Evolutionary conservation across 371 early-diverging fungal genomes (phyloP).

Genomic region (Mucor circinelloides): DNA sequence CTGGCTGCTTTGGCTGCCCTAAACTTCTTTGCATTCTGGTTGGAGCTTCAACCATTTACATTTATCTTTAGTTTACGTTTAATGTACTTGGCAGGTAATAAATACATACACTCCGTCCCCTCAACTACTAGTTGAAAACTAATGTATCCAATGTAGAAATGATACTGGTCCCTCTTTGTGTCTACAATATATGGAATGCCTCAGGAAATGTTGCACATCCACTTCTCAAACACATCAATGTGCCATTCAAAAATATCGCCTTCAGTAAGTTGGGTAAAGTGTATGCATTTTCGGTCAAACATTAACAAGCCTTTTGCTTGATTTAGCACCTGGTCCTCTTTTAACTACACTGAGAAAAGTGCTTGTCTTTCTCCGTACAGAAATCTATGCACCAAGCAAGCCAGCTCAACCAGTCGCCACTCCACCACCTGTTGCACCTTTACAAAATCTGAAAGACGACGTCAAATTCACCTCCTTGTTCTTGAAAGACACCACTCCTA

Average conservation of each 20-base stretch:
- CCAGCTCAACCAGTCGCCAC: neutral
- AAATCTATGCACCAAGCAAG: neutral
- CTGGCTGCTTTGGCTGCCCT: neutral
- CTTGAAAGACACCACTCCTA: neutral
- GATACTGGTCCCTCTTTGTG: neutral
- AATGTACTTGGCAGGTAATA: neutral
- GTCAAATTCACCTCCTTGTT: neutral
- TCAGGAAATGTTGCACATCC: neutral
- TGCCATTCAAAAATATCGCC: neutral
- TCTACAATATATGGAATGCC: conserved; percentile 1
- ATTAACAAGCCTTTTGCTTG: neutral
- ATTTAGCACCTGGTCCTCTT: conserved; percentile 6
- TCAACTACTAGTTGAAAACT: neutral
- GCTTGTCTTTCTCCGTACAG: neutral
- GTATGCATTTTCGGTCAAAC: neutral
- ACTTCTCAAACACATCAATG: neutral
- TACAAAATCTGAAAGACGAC: neutral
- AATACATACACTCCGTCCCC: neutral
- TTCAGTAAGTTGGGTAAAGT: conserved; percentile 3
- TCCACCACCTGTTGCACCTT: neutral
- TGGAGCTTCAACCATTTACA: neutral
- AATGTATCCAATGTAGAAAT: neutral
- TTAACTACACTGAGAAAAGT: neutral
- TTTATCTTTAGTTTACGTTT: neutral
- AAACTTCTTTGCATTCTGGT: neutral